Evolutionary conservation across 371 early-diverging fungal species (phyloP).

Genomic region (Mortierella polycephala): DNA sequence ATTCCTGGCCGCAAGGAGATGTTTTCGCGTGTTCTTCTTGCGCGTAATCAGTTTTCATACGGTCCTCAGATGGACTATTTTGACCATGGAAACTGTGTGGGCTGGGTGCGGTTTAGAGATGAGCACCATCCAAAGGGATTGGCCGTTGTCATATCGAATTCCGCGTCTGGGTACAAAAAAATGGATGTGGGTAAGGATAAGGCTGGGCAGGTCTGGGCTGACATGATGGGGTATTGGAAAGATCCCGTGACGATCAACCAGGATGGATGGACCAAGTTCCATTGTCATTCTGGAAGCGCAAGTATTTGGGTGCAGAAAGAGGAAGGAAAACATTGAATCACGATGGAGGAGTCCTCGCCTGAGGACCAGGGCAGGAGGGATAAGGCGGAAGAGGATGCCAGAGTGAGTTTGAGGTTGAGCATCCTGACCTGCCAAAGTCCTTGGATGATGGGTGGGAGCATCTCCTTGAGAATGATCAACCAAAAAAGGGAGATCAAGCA

Average conservation of each 20-base stretch:
- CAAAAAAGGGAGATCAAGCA: background rate
- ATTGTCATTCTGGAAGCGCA: slow-evolving; percentile 43
- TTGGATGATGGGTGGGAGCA: slow-evolving; percentile 24
- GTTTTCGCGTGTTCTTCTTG: slow-evolving; percentile 43
- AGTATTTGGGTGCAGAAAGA: slow-evolving; percentile 36
- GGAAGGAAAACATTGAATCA: slow-evolving; percentile 26
- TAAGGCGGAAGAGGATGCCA: slow-evolving; percentile 18
- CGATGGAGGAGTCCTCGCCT: slow-evolving; percentile 19
- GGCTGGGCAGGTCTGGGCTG: slow-evolving; percentile 54
- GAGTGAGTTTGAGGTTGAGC: slow-evolving; percentile 11
- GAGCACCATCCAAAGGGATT: slow-evolving; percentile 26
- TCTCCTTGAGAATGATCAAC: slow-evolving; percentile 15
- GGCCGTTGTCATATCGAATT: slow-evolving; percentile 40
- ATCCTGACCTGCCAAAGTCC: slow-evolving; percentile 19
- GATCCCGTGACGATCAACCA: slow-evolving; percentile 52
- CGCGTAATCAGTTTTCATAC: slow-evolving; percentile 52
- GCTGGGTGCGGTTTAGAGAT: slow-evolving; percentile 57
- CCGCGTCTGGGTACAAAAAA: slow-evolving; percentile 44
- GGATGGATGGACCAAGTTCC: slow-evolving; percentile 55
- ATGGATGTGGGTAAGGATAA: slow-evolving; percentile 53
- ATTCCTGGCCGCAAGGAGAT: slow-evolving; percentile 32
- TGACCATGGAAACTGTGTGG: slow-evolving; percentile 56
- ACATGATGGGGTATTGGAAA: slow-evolving; percentile 54
- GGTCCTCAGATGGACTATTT: slow-evolving; percentile 59
- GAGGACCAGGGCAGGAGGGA: slow-evolving; percentile 6